Base-by-base conservation (phyloP, 1,139 yeast genomes). In the Debaryomyces subglobosus region DNA sequence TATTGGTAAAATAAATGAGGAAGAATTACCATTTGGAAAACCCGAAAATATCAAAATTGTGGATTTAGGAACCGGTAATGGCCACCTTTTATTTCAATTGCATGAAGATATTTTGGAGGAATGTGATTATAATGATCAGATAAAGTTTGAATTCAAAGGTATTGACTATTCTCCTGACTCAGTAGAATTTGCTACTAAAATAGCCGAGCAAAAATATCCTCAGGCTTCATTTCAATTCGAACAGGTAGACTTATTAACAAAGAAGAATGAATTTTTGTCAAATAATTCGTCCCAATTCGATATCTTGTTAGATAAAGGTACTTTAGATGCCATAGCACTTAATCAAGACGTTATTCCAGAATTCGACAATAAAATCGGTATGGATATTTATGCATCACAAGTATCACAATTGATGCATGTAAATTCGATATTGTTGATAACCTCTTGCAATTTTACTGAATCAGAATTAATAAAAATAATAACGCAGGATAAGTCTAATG, bases 41-140 rank as follows among this genome's bases (percentile, higher is more conserved):
- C 61, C 62, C 3, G 61, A 63, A 3, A 58, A 59, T 13, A 64
- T 74, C 10, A 71, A 63, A 2, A 75, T 90, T 46, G 67, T 91
- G 21, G 99, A 94, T 67, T 69, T 94, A 40, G 99, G 99, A 1
- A 91, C 98, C 0, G 99, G 99, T 1, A 94, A 94, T 65, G 99
- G 99, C 0, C 97, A 91, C 63, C 71, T 94, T 40, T 65, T 94
- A 39, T 89, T 92, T 59, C 80, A 85, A 48, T 62, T 94, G 43
- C 62, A 66, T 50, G 84, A 88, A 41, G 91, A 86, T 21, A 52
- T 74, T 10, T 54, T 60, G 24, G 72, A 72, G 49, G 69, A 63
- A 24, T 50, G 53, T 24, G 70, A 62, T 84, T 82, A 13, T 74
- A 81, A 59, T 52, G 62, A 51, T 16, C 65, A 44, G 79, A 82